phyloP scores from a whole-genome alignment of 768 basidiomycete genomes.

The Termitomyces eurrhizus region DNA sequence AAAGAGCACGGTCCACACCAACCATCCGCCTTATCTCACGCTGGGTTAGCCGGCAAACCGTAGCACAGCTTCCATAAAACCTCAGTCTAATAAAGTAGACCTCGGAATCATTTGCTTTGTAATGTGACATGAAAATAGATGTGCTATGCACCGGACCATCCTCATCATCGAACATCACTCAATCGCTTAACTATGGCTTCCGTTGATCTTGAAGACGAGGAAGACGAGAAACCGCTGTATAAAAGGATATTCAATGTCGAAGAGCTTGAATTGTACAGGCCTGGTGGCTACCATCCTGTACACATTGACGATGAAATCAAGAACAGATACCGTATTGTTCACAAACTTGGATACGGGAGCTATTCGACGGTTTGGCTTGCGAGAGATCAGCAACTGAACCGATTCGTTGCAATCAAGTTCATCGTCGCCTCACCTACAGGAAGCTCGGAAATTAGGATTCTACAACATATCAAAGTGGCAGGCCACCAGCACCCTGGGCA shows the following conservation, averaged over 20 bases:
- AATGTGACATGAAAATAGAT: no score
- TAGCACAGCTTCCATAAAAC: no score
- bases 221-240: neutral
- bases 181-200: neutral
- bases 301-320: slow-evolving; percentile 37
- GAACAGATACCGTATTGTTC: slow-evolving; percentile 46
- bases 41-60: no score
- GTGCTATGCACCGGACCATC: no score
- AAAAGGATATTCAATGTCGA: slow-evolving; percentile 1
- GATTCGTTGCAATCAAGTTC: slow-evolving; percentile 50
- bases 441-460: slow-evolving; percentile 3
- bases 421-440: slow-evolving; percentile 36
- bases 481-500: slow-evolving; percentile 24
- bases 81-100: no score
- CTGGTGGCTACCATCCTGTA: slow-evolving; percentile 34
- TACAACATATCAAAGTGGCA: no score
- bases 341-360: slow-evolving; percentile 53
- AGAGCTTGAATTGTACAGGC: slow-evolving; percentile 24
- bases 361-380: slow-evolving; percentile 48
- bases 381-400: slow-evolving; percentile 30
- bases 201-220: neutral
- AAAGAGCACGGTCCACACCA: no score
- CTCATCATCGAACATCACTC: neutral
- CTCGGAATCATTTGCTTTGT: no score
- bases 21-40: no score